These are phyloP conservation scores for Tulasnella sp. DNA, from an alignment of 768 basidiomycete genomes.

Conservation along the genomic window DNA sequence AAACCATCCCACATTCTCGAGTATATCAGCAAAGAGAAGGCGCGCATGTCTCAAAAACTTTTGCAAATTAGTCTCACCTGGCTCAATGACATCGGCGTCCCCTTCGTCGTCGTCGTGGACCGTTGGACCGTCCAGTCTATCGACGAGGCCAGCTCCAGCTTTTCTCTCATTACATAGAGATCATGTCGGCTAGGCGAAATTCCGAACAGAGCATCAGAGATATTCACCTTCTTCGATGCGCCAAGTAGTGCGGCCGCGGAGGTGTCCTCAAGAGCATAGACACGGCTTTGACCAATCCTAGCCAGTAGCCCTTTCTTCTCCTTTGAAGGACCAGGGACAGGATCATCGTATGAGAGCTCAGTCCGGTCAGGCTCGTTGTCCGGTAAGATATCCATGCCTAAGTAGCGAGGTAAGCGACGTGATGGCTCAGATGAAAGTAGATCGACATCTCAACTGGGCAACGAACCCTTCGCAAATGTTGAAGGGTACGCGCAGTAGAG, in stretches of 20 bases:
- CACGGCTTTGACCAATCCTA: constrained; percentile 60
- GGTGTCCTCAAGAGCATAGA: constrained; percentile 68
- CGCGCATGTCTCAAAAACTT: too few species aligned
- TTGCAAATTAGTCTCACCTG: constrained; percentile 11
- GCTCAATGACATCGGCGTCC: constrained; percentile 16
- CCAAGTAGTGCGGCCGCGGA: constrained; percentile 28
- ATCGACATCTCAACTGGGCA: background rate
- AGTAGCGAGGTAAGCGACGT: background rate
- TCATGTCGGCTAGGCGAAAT: too few species aligned
- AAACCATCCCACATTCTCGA: too few species aligned
- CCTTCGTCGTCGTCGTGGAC: constrained; percentile 29
- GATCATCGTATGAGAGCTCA: constrained; percentile 4
- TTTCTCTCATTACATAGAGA: too few species aligned
- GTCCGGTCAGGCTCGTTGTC: background rate
- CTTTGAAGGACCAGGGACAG: background rate
- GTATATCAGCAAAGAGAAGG: too few species aligned
- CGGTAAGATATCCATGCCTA: background rate
- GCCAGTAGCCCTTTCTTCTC: constrained; percentile 1
- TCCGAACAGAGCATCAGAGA: too few species aligned
- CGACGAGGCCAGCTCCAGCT: too few species aligned
- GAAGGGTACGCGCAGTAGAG: too few species aligned
- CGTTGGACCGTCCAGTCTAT: too few species aligned
- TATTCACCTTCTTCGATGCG: background rate
- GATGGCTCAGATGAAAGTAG: too few species aligned
- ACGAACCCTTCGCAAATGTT: background rate